These are phyloP conservation scores for Daldinia grandis DNA, from an alignment of 495 filamentous ascomycete species.

Conservation along the genomic window DNA sequence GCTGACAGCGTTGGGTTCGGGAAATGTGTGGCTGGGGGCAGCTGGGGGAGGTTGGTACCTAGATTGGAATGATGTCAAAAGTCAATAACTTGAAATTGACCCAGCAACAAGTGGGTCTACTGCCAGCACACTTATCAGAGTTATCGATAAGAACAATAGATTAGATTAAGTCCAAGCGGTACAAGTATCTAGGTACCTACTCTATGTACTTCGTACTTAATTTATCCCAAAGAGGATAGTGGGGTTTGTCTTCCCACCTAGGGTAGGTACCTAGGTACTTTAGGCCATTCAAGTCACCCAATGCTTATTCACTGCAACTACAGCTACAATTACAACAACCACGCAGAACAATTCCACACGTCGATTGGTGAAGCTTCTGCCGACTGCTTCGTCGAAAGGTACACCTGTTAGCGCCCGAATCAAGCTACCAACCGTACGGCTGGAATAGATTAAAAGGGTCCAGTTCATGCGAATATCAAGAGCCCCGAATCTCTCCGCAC, in stretches of 20 bases:
- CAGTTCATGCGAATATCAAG: constrained; percentile 24
- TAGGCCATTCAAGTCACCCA: no score
- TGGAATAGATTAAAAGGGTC: constrained; percentile 28
- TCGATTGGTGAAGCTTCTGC: constrained; percentile 20
- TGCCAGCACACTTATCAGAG: neutral
- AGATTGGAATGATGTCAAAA: constrained; percentile 46
- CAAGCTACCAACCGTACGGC: constrained; percentile 17
- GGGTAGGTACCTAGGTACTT: neutral
- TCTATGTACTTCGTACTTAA: no score
- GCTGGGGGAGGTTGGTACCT: constrained; percentile 25
- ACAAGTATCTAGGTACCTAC: constrained; percentile 13
- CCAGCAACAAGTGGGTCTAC: constrained; percentile 33
- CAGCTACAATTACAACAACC: neutral
- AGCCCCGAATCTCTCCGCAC: constrained; percentile 16
- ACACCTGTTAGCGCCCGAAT: constrained; percentile 13
- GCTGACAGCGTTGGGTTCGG: constrained; percentile 15
- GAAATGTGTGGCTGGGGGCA: constrained; percentile 35
- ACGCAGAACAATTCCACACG: neutral
- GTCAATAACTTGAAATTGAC: constrained; percentile 43
- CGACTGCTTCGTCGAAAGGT: constrained; percentile 8
- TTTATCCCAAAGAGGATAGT: constrained; percentile 18
- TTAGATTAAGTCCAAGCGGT: neutral
- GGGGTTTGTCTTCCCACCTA: neutral
- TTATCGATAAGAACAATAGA: neutral
- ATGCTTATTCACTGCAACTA: neutral